Percentiles rank a stretch among this genome's conserved stretches.
Evolutionary conservation across 139 green algal species (phyloP).

Genomic region (Chlorella sp.): DNA sequence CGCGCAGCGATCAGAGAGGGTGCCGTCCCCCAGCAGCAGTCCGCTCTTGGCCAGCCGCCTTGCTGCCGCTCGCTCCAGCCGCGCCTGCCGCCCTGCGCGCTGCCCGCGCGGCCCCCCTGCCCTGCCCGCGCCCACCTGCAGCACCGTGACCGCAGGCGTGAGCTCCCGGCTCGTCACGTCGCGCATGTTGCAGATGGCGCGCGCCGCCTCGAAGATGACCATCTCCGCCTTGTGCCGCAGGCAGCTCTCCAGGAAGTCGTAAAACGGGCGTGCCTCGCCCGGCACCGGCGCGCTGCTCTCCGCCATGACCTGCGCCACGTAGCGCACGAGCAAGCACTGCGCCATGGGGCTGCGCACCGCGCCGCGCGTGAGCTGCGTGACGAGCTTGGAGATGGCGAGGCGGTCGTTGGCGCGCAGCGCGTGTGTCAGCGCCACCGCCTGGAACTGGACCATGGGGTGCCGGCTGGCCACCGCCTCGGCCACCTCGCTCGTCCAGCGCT

Average conservation of each 20-base stretch:
- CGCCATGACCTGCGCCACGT: constrained; percentile 84
- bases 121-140: no score
- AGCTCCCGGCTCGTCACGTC: constrained; percentile 93
- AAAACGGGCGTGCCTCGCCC: constrained; percentile 92
- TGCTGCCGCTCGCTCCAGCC: no score
- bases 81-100: no score
- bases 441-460: constrained; percentile 91
- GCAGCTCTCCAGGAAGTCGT: constrained; percentile 96
- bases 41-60: no score
- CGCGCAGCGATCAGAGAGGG: no score
- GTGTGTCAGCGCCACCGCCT: constrained; percentile 95
- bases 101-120: no score
- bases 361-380: constrained; percentile 83
- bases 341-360: constrained; percentile 90
- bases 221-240: constrained; percentile 95
- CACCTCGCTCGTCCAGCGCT: constrained; percentile 96
- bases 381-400: constrained; percentile 96
- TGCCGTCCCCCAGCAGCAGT: no score
- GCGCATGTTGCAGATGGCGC: constrained; percentile 91
- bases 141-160: constrained; percentile 93
- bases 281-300: constrained; percentile 38
- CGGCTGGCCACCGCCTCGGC: constrained; percentile 91
- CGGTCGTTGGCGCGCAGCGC: constrained; percentile 89
- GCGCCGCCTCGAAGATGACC: constrained; percentile 90
- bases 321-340: constrained; percentile 95